A percentile compares a stretch with the other conserved stretches of the same genome.
These are phyloP conservation scores for Pseudocercospora fijiensis DNA, from an alignment of 2,329 filamentous ascomycete genomes.

Conservation along the genomic window DNA sequence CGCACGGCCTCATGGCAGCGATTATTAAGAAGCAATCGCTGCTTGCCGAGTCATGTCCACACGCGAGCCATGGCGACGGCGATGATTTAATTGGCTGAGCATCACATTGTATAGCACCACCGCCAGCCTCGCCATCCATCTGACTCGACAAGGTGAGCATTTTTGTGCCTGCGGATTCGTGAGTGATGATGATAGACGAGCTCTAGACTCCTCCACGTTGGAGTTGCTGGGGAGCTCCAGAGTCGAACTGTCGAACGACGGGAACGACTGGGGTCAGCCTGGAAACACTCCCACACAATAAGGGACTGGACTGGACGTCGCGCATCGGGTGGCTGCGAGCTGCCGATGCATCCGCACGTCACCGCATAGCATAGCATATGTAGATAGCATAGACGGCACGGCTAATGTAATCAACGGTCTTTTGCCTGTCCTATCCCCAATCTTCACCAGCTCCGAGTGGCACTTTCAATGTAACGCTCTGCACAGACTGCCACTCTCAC, in stretches of 20 bases:
- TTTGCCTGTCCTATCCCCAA: background rate
- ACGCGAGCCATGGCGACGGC: background rate
- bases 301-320: background rate
- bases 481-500: background rate
- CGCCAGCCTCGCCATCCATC: background rate
- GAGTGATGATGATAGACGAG: background rate
- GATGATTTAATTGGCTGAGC: background rate
- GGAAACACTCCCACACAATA: background rate
- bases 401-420: background rate
- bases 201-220: conserved; percentile 3
- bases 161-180: background rate
- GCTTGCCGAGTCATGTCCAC: conserved; percentile 3
- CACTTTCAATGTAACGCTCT: background rate
- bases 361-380: too few species aligned
- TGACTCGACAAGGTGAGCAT: background rate
- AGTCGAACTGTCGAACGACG: too few species aligned
- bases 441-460: background rate
- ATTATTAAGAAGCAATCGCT: background rate
- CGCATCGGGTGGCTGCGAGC: background rate
- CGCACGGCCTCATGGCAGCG: background rate
- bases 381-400: too few species aligned
- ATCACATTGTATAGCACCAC: background rate
- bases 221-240: background rate
- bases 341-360: background rate
- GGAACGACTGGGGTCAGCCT: background rate